phyloP scores from a whole-genome alignment of 2,329 filamentous ascomycete genomes.

The Gaeumannomyces tritici region DNA sequence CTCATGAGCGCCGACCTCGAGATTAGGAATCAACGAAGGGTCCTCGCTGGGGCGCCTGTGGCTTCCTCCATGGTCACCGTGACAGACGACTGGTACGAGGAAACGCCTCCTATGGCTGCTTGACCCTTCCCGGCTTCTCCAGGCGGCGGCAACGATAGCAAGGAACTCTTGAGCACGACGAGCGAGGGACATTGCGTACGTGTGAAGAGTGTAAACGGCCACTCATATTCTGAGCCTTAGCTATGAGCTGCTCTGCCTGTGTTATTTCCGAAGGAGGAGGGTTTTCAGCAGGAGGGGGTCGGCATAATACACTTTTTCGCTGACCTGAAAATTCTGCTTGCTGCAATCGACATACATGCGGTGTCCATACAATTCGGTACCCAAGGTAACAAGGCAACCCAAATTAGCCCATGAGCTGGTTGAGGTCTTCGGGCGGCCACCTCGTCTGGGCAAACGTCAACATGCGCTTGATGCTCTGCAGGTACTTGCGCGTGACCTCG shows the following conservation, averaged over 20 bases:
- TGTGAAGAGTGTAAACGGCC: no score
- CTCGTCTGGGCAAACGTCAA: constrained; percentile 93
- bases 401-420: constrained; percentile 82
- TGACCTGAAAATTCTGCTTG: background rate
- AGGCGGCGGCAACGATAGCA: background rate
- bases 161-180: no score
- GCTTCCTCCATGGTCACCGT: no score
- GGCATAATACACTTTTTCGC: background rate
- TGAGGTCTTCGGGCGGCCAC: constrained; percentile 87
- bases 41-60: no score
- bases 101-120: background rate
- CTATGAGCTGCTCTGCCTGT: no score
- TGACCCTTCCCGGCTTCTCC: background rate
- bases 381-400: background rate
- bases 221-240: no score
- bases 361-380: background rate
- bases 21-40: constrained; percentile 28
- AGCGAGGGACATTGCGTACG: no score
- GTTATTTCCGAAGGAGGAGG: no score
- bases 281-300: no score
- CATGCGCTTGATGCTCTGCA: constrained; percentile 96
- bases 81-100: background rate
- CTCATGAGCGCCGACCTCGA: constrained; percentile 69
- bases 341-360: background rate
- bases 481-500: constrained; percentile 86